Percentiles rank a stretch among this genome's conserved stretches.
phyloP scores from a whole-genome alignment of 139 green algal species.

The Chlamydomonas sphaeroides region DNA sequence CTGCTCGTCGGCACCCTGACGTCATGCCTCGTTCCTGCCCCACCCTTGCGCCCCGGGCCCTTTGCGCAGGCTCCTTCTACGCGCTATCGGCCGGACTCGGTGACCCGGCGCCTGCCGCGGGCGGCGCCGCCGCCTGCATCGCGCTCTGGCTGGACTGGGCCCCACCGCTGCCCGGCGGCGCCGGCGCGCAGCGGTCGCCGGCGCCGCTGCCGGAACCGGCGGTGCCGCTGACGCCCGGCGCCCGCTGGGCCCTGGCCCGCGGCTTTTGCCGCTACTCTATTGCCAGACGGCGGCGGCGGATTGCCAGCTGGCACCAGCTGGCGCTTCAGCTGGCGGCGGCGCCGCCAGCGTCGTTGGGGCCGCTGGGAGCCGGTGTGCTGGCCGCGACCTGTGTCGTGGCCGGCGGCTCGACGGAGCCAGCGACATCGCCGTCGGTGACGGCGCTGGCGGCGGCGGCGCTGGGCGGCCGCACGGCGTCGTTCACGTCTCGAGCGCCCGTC shows the following conservation, averaged over 20 bases:
- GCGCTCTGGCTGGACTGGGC: slow-evolving; percentile 22
- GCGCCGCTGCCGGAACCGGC: neutral
- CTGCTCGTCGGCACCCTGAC: too few relatives aligned
- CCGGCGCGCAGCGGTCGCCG: neutral
- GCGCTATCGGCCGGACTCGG: too few relatives aligned
- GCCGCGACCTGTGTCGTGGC: neutral
- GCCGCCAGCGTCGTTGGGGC: too few relatives aligned
- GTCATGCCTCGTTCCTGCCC: too few relatives aligned
- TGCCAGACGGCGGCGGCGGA: neutral
- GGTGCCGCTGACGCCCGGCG: too few relatives aligned
- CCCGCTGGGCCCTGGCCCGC: slow-evolving; percentile 8
- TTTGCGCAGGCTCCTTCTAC: too few relatives aligned
- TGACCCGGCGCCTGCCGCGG: too few relatives aligned
- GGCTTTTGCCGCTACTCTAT: slow-evolving; percentile 23
- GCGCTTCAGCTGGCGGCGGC: neutral
- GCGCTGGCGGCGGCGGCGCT: too few relatives aligned
- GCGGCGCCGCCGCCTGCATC: slow-evolving; percentile 3
- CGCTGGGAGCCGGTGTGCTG: neutral
- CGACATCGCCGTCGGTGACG: too few relatives aligned
- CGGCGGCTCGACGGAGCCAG: neutral
- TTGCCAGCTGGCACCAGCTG: neutral
- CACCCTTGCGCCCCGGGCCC: too few relatives aligned
- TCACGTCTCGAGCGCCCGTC: slow-evolving; percentile 4
- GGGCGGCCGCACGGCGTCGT: neutral
- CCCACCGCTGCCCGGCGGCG: neutral